Base-by-base conservation (phyloP, 371 early-diverging fungal species). In the Mortierella sp. region DNA sequence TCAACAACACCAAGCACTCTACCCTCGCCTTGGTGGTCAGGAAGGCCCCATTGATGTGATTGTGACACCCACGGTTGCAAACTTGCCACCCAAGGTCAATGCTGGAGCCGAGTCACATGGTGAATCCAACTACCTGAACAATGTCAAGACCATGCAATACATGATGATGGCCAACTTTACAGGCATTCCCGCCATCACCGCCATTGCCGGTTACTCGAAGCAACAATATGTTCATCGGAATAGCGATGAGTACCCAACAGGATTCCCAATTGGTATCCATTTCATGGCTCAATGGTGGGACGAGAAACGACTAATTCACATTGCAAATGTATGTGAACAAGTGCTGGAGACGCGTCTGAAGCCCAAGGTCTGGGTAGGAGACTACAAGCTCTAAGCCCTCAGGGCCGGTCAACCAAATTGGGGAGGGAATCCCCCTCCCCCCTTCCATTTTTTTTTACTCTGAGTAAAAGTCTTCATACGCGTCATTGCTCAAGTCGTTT, bases 211-310 rank as follows among this genome's bases (percentile, higher is more conserved):
- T 0, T 87, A 82, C 54, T 61, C 84, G 21, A 41, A 60, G 31
- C 61, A 76, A 52, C n/a, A 24, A 2, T 63, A 56, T 21, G n/a
- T 22, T 1, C 63, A 67, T 25, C 2, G 16, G 44, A 49, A 67
- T 40, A 69, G 69, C 0, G 47, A 55, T 22, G 21, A 27, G 43
- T 64, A 64, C 37, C 71, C 71, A 17, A 57, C 84, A 3, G 86
- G 84, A 9, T 65, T 90, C 58, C 91, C 91, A 8, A 80, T 91
- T 34, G 90, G 87, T n/a, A 55, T 90, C 53, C 93, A 92, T 53
- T 84, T 92, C 54, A 86, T 88, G 83, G 84, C 84, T 6, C 78
- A 83, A 55, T 92, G 93, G 93, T 91, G 84, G 81, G 80, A 89
- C 55, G 91, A 91, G 69, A 88, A 83, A 43, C 52, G 83, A 17